Percentiles rank a stretch among this genome's conserved stretches.
Conservation (phyloP, 768 basidiomycete genomes). For the Lentinula raphanica region DNA sequence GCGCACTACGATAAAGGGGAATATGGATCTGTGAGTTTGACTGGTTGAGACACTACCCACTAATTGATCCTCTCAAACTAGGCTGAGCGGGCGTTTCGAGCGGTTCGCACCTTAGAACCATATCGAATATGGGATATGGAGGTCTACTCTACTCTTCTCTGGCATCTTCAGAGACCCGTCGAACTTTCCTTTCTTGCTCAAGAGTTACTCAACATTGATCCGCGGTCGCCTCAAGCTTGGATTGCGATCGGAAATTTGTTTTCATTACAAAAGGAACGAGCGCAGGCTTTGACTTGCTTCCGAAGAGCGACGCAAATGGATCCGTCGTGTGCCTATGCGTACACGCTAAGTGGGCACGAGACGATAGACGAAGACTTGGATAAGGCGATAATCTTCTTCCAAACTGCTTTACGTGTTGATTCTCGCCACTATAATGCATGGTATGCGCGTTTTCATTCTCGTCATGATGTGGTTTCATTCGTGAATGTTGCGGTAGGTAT, state of each 20-base stretch:
- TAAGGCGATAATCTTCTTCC: conserved; percentile 86
- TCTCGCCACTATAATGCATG: conserved; percentile 96
- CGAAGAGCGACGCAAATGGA: conserved; percentile 86
- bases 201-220: conserved; percentile 78
- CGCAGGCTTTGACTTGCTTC: conserved; percentile 92
- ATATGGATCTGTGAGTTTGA: conserved; percentile 75
- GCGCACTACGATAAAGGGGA: conserved; percentile 89
- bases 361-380: conserved; percentile 94
- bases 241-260: conserved; percentile 96
- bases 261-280: conserved; percentile 89
- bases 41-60: conserved; percentile 14
- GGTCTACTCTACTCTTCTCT: conserved; percentile 90
- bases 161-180: conserved; percentile 85
- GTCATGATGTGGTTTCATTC: conserved; percentile 20
- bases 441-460: conserved; percentile 44
- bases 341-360: conserved; percentile 95
- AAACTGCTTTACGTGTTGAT: conserved; percentile 88
- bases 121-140: conserved; percentile 92
- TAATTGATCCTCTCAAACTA: conserved; percentile 29
- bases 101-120: conserved; percentile 80
- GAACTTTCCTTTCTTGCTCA: conserved; percentile 91
- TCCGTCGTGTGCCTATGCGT: conserved; percentile 89
- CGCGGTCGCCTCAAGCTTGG: conserved; percentile 87
- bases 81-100: conserved; percentile 88
- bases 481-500: conserved; percentile 63